Conservation (phyloP, 139 green algal genomes). For the Coelastrella sp. region DNA sequence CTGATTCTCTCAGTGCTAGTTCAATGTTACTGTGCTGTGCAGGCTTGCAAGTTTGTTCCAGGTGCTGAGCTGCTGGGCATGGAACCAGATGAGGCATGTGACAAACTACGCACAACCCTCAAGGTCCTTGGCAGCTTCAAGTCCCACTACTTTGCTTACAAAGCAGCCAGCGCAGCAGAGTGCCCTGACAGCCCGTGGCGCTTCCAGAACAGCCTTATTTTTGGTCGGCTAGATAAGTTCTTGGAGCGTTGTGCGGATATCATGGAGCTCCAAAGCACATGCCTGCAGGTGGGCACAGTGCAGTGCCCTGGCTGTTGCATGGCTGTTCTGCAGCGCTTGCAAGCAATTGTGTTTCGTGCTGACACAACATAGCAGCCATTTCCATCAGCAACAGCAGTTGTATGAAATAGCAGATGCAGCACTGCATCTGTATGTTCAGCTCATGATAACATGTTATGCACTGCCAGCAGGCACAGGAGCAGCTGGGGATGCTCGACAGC, state of each 20-base stretch:
- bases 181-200: constrained; percentile 86
- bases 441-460: not conserved
- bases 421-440: not conserved
- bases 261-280: constrained; percentile 85
- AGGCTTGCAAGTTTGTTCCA: constrained; percentile 83
- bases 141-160: constrained; percentile 90
- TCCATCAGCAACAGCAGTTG: too few species aligned
- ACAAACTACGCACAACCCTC: constrained; percentile 86
- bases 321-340: too few species aligned
- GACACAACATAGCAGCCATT: too few species aligned
- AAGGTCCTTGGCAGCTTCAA: constrained; percentile 90
- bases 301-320: too few species aligned
- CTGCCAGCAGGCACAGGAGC: not conserved
- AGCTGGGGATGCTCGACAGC: too few species aligned
- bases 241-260: constrained; percentile 89
- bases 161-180: constrained; percentile 58
- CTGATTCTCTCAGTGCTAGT: too few species aligned
- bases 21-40: not conserved
- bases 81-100: constrained; percentile 86
- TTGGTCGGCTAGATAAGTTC: constrained; percentile 84
- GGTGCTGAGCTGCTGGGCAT: constrained; percentile 83
- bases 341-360: too few species aligned
- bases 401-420: too few species aligned
- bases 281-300: constrained; percentile 66
- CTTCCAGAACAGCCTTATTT: constrained; percentile 87